Evolutionary conservation across 108 stramenopile species (phyloP).

Genomic region (Discostella stelligeroides): DNA sequence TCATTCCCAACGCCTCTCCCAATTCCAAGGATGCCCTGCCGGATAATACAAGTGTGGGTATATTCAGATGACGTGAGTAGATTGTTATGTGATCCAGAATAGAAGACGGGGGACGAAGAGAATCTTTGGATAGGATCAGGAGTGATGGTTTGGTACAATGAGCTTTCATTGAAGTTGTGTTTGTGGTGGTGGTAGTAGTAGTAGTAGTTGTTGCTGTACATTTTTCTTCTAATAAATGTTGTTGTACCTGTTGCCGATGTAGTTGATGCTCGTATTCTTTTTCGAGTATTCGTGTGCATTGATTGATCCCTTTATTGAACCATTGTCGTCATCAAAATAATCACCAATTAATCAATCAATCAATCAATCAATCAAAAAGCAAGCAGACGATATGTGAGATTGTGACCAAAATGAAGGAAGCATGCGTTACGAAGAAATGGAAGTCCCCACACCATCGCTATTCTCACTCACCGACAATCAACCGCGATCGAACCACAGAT

Average conservation of each 20-base stretch:
- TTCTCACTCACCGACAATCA: slow-evolving; percentile 24
- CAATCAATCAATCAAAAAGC: too few relatives aligned
- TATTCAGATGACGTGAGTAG: slow-evolving; percentile 22
- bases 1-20: slow-evolving; percentile 53
- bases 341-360: too few relatives aligned
- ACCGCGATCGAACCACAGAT: slow-evolving; percentile 21
- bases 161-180: not conserved
- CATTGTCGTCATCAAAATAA: too few relatives aligned
- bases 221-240: not conserved
- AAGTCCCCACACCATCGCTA: not conserved
- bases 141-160: slow-evolving; percentile 30
- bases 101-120: slow-evolving; percentile 57
- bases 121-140: slow-evolving; percentile 59
- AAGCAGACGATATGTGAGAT: too few relatives aligned
- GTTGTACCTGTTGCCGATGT: not conserved
- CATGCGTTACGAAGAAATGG: not conserved
- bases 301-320: slow-evolving; percentile 58
- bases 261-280: slow-evolving; percentile 5
- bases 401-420: too few relatives aligned
- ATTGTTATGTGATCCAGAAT: slow-evolving; percentile 63
- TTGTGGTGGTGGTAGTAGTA: slow-evolving; percentile 3
- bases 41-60: slow-evolving; percentile 61
- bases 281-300: slow-evolving; percentile 64
- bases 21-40: slow-evolving; percentile 73
- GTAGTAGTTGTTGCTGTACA: slow-evolving; percentile 1